Evolutionary conservation across 257 asterid genomes (phyloP).

Genomic region (Coffea eugenioides): DNA sequence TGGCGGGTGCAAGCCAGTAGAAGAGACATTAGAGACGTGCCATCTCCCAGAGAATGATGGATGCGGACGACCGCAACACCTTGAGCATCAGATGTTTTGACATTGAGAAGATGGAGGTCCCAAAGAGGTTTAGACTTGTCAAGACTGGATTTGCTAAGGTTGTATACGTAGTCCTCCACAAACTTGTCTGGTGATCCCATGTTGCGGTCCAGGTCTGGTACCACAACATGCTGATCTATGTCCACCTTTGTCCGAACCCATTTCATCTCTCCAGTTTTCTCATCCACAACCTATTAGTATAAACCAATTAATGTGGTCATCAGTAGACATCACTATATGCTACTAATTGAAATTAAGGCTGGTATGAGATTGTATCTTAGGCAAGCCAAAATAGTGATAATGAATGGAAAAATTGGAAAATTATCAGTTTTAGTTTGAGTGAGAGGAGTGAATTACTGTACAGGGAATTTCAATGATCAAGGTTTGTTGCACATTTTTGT

Average conservation of each 20-base stretch:
- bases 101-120: conserved; percentile 40
- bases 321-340: not conserved
- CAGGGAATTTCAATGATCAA: not conserved
- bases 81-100: conserved; percentile 24
- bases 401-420: not conserved
- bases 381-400: no score
- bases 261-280: conserved; percentile 27
- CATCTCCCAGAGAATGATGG: conserved; percentile 45
- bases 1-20: conserved; percentile 35
- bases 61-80: conserved; percentile 28
- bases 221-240: conserved; percentile 29
- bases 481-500: no score
- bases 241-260: conserved; percentile 35
- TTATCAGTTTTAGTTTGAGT: not conserved
- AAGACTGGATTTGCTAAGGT: conserved; percentile 30
- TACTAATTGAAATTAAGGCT: no score
- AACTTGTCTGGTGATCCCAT: conserved; percentile 25
- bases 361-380: no score
- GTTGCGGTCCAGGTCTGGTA: conserved; percentile 16
- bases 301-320: not conserved
- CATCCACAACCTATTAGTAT: conserved; percentile 25
- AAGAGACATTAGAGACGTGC: conserved; percentile 32
- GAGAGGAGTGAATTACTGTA: no score
- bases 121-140: conserved; percentile 38
- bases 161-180: conserved; percentile 33